Evolutionary conservation across 2,329 filamentous ascomycete species (phyloP).

Genomic region (Magnaporthiopsis rhizophila): DNA sequence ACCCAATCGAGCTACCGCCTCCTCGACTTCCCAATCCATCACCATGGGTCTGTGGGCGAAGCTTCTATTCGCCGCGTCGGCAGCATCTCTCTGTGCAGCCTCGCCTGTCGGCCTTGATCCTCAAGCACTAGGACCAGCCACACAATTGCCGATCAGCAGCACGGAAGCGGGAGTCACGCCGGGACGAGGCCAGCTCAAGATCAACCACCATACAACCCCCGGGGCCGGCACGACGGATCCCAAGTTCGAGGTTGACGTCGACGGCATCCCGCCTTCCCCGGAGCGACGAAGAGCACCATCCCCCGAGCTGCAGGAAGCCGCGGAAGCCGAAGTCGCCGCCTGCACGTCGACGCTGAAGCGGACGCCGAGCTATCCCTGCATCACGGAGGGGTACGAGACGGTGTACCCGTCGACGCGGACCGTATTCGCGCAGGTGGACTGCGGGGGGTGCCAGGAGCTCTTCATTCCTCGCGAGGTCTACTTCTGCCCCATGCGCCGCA

Average conservation of each 20-base stretch:
- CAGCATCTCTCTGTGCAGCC: not conserved
- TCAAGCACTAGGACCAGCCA: not conserved
- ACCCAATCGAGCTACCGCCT: not conserved
- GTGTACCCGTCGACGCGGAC: slow-evolving; percentile 10
- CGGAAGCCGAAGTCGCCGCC: too few relatives aligned
- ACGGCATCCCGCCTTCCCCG: not conserved
- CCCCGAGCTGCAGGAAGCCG: not conserved
- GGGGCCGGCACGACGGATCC: not conserved
- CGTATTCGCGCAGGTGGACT: slow-evolving; percentile 8
- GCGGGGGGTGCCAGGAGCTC: slow-evolving; percentile 8
- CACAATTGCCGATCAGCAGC: not conserved
- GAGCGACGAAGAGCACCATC: not conserved
- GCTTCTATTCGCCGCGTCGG: not conserved
- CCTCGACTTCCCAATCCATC: not conserved
- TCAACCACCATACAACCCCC: not conserved
- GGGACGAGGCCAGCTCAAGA: not conserved
- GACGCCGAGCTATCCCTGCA: slow-evolving; percentile 3
- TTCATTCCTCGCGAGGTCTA: slow-evolving; percentile 2
- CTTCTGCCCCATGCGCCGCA: slow-evolving; percentile 6
- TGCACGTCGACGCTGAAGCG: slow-evolving; percentile 7
- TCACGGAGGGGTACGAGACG: slow-evolving; percentile 8
- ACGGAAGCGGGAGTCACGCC: not conserved
- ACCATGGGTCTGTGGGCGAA: not conserved
- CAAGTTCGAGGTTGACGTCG: not conserved
- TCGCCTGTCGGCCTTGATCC: not conserved